phyloP scores from a whole-genome alignment of 2,329 filamentous ascomycete genomes.

The Cytospora chrysosperma region DNA sequence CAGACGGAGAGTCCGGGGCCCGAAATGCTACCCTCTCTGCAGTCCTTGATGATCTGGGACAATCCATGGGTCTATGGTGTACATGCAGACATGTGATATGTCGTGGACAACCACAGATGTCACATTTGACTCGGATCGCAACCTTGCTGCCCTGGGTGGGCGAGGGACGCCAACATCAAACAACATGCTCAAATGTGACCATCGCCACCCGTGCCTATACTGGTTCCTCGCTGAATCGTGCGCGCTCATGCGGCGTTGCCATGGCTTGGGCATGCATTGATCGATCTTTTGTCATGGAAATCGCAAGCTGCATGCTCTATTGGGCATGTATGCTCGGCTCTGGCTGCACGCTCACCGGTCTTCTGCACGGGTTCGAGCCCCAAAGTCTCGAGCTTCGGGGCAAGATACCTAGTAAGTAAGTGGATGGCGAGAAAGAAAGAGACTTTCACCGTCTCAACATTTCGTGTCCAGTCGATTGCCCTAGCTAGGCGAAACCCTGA shows the following conservation, averaged over 20 bases:
- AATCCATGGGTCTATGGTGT: background rate
- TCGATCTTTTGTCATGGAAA: conserved; percentile 8
- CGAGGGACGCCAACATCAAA: conserved; percentile 8
- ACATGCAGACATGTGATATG: background rate
- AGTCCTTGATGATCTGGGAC: conserved; percentile 1
- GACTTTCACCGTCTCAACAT: background rate
- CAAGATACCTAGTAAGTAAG: background rate
- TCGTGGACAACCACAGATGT: background rate
- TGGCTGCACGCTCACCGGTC: conserved; percentile 20
- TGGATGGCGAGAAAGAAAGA: background rate
- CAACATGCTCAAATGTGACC: conserved; percentile 11
- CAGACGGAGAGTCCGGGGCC: conserved; percentile 2
- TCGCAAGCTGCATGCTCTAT: conserved; percentile 2
- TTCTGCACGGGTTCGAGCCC: conserved; percentile 12
- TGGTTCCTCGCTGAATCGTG: background rate
- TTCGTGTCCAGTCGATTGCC: background rate
- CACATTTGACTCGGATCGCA: conserved; percentile 8
- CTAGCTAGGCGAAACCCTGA: background rate
- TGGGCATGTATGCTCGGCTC: conserved; percentile 2
- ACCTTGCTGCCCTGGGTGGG: background rate
- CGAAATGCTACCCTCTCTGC: conserved; percentile 14
- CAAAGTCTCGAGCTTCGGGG: conserved; percentile 18
- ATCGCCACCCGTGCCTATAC: conserved; percentile 5
- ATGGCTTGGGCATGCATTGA: background rate
- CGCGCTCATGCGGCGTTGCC: conserved; percentile 7